Evolutionary conservation across 1,284 basidiomycete genomes (phyloP).

Genomic region (Cystobasidium pallidum): DNA sequence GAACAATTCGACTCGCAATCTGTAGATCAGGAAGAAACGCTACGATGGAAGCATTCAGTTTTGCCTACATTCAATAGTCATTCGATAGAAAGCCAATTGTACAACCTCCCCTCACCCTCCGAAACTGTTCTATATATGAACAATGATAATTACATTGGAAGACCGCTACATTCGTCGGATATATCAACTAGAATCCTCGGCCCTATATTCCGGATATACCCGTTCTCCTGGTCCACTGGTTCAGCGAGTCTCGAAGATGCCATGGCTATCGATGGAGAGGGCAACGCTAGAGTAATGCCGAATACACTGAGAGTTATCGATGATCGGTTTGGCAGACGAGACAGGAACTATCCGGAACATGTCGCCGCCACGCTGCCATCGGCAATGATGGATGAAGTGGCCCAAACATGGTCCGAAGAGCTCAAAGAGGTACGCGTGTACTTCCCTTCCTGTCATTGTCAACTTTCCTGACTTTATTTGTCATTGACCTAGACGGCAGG

Average conservation of each 20-base stretch:
- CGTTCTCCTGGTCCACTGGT: constrained; percentile 31
- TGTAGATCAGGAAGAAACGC: not conserved
- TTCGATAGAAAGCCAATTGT: constrained; percentile 50
- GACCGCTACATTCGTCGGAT: constrained; percentile 43
- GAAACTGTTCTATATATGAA: constrained; percentile 46
- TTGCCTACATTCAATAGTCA: constrained; percentile 50
- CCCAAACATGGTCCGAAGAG: constrained; percentile 42
- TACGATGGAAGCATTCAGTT: constrained; percentile 38
- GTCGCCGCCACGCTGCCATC: constrained; percentile 45
- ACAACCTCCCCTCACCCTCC: constrained; percentile 44
- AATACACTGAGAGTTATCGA: constrained; percentile 27
- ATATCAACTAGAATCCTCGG: constrained; percentile 47
- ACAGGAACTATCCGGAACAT: constrained; percentile 48
- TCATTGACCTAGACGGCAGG: constrained; percentile 16
- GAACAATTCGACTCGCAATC: constrained; percentile 42
- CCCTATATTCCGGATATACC: constrained; percentile 47
- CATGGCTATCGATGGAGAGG: constrained; percentile 34
- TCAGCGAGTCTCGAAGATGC: constrained; percentile 9
- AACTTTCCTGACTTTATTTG: not conserved
- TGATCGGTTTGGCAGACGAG: constrained; percentile 46
- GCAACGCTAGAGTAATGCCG: constrained; percentile 28
- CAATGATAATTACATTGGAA: constrained; percentile 51
- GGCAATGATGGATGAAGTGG: constrained; percentile 45
- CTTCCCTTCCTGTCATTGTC: not conserved
- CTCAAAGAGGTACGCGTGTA: constrained; percentile 42